These are phyloP conservation scores for Hypericum perforatum DNA, from an alignment of 345 rosid genomes.

Conservation along the genomic window DNA sequence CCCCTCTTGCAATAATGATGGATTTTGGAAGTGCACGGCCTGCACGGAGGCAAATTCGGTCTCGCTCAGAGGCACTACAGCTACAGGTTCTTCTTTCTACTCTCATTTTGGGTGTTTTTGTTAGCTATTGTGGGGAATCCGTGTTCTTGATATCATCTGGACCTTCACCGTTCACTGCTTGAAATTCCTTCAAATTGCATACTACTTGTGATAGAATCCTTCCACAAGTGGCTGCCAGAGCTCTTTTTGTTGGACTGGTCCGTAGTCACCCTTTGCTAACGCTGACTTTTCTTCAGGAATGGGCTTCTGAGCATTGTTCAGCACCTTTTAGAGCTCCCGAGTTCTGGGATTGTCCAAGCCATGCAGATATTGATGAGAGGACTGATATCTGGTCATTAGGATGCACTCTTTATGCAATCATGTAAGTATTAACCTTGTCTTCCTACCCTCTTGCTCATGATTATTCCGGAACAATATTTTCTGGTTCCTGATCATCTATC, in stretches of 20 bases:
- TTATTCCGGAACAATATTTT: neutral
- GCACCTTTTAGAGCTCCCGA: conserved; percentile 99
- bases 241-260: neutral
- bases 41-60: conserved; percentile 72
- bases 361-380: conserved; percentile 90
- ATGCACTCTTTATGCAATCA: conserved; percentile 93
- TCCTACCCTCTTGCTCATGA: neutral
- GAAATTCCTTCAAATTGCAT: too few species aligned
- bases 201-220: too few species aligned
- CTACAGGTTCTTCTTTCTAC: conserved; percentile 53
- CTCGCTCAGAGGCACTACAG: conserved; percentile 87
- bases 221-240: too few species aligned
- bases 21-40: conserved; percentile 95
- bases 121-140: neutral
- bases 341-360: conserved; percentile 98
- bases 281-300: conserved; percentile 43
- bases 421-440: conserved; percentile 37
- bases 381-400: conserved; percentile 98
- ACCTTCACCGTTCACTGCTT: neutral
- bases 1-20: conserved; percentile 88
- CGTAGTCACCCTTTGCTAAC: neutral
- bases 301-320: conserved; percentile 95
- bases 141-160: neutral
- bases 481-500: neutral
- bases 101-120: neutral